Evolutionary conservation across 192 early-diverging fungal genomes (phyloP), one percentile per base, ranked within the genome.

Genomic region (Helicostylum pulchrum): DNA sequence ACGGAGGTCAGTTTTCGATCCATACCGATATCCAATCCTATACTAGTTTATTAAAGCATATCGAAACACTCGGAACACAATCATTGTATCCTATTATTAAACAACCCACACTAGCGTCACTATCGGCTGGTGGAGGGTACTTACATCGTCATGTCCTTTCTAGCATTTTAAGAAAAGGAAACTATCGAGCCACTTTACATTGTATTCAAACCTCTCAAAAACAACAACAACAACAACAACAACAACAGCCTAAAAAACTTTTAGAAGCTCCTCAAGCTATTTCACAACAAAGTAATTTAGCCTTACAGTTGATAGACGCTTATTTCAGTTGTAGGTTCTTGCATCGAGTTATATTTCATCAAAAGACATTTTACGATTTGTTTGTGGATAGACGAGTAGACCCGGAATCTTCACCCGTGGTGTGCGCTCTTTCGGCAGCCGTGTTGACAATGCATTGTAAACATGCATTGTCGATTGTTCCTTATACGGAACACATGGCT

Each of bases 361-460:
- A 64, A 44, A 47, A 30, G 3, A 48, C 67, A 39, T 69, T 69
- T 21, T 39, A 47, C 4, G 53, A 49, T 31, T 31, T 69, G 20
- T 69, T 57, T 62, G 52, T 68, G 0, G 36, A 63, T 36, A 21
- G 23, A 47, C 36, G 36, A 0, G 4, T 43, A 8, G 32, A 62
- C 10, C 17, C 52, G 20, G 58, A 63, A 20, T n/a, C 46, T 31
- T 69, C 61, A 49, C 45, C 53, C 14, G 61, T 47, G 7, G 61
- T 69, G 19, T 69, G 46, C 48, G 67, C 46, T 2, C 31, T 69
- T 15, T 49, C 59, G 50, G 67, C 67, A 49, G 60, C 54, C 1
- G 30, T 63, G 15, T 45, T 61, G 1, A 63, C 67, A 3, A 69
- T 69, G 61, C 60, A 52, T 12, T 69, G 67, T 14, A 36, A 61